phyloP scores from a whole-genome alignment of 805 yeast species.

The Saccharomycodes ludwigii region DNA sequence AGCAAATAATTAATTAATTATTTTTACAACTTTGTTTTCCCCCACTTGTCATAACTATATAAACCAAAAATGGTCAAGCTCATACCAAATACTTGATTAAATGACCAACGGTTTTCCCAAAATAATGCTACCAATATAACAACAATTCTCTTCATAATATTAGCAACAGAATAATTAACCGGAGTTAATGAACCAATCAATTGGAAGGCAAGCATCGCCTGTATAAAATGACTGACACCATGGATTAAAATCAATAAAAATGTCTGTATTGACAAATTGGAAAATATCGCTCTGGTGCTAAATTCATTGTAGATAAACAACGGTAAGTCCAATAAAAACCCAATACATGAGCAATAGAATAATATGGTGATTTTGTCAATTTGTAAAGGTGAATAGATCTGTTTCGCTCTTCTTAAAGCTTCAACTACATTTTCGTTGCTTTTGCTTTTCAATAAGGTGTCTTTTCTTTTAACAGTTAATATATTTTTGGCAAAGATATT shows the following conservation, averaged over 20 bases:
- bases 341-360: slow-evolving; percentile 58
- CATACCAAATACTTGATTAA: slow-evolving; percentile 39
- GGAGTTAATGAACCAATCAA: slow-evolving; percentile 62
- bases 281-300: slow-evolving; percentile 14
- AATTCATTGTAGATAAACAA: slow-evolving; percentile 49
- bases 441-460: slow-evolving; percentile 13
- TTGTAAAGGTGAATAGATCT: slow-evolving; percentile 22
- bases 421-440: slow-evolving; percentile 11
- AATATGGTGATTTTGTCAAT: slow-evolving; percentile 61
- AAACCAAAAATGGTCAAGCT: slow-evolving; percentile 46
- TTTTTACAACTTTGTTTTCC: slow-evolving; percentile 12
- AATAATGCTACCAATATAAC: slow-evolving; percentile 55
- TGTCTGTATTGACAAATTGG: slow-evolving; percentile 19
- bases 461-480: slow-evolving; percentile 36
- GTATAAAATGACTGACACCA: slow-evolving; percentile 59
- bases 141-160: slow-evolving; percentile 60
- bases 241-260: slow-evolving; percentile 38
- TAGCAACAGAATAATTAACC: slow-evolving; percentile 69
- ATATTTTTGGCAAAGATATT: slow-evolving; percentile 71
- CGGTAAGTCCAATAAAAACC: slow-evolving; percentile 56
- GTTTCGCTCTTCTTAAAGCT: slow-evolving; percentile 16
- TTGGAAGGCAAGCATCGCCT: slow-evolving; percentile 65
- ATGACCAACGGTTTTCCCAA: slow-evolving; percentile 41
- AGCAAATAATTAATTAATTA: neutral
- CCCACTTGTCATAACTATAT: slow-evolving; percentile 67